Evolutionary conservation across 768 basidiomycete species (phyloP).

Genomic region (Rhodotorula kratochvilovae): DNA sequence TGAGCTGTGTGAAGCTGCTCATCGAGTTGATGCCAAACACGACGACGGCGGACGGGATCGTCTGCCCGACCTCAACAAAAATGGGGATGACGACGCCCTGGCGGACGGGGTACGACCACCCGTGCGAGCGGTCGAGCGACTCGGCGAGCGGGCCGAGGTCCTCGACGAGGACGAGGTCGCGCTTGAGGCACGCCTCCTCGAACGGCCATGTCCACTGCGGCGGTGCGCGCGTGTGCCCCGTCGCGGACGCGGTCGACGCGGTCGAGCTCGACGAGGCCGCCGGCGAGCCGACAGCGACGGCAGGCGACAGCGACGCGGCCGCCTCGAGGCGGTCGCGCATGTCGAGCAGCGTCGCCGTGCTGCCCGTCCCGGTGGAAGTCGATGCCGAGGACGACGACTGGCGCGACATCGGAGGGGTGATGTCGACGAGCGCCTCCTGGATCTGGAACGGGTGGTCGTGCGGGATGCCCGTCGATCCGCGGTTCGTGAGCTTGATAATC

Average conservation of each 20-base stretch:
- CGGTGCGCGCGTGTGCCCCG: background rate
- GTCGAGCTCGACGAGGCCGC: background rate
- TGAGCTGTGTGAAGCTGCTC: conserved; percentile 9
- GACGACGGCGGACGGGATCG: conserved; percentile 22
- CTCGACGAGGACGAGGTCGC: conserved; percentile 28
- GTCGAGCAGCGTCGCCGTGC: conserved; percentile 24
- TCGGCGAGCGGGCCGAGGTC: conserved; percentile 16
- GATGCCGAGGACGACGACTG: conserved; percentile 19
- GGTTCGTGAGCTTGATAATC: conserved; percentile 14
- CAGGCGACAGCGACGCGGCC: background rate
- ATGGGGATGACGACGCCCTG: conserved; percentile 36
- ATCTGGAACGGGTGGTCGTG: conserved; percentile 31
- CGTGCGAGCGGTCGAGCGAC: conserved; percentile 9
- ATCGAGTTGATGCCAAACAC: conserved; percentile 32
- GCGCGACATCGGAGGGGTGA: conserved; percentile 8
- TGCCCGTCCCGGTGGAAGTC: conserved; percentile 16
- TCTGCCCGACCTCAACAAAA: conserved; percentile 19
- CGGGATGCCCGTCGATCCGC: conserved; percentile 28
- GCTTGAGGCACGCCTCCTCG: conserved; percentile 31
- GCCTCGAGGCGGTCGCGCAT: conserved; percentile 24
- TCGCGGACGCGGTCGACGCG: background rate
- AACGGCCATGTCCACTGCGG: conserved; percentile 31
- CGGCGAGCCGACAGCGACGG: background rate
- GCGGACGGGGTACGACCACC: conserved; percentile 15
- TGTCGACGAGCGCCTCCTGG: conserved; percentile 20